Base-by-base conservation (phyloP, 2,329 filamentous ascomycete genomes). In the Pyricularia grisea region DNA sequence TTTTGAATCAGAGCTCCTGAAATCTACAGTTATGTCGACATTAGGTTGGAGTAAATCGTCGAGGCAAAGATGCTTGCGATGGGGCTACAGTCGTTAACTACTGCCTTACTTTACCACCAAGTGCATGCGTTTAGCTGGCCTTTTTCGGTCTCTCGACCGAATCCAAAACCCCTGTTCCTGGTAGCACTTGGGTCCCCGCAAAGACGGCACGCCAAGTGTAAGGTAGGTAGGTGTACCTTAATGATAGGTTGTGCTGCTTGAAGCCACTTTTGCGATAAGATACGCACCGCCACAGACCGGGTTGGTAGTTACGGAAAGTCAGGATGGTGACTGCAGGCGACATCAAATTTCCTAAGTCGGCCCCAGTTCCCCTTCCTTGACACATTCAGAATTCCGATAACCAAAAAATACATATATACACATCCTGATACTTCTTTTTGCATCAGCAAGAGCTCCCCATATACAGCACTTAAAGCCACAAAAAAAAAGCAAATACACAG, bases 61-160 rank as follows among this genome's bases (percentile, higher is more conserved):
- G 58, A 6, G 58, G 58, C 58, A 28, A 61, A 28, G 23, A 33
- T 66, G 65, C 65, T 42, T 55, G 65, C 65, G 20, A 55, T 55
- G 42, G 42, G 42, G 42, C 20, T 55, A n/a, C n/a, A 11, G 28
- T n/a, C 28, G 14, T 65, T 65, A 65, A 36, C 36, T 50, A 33
- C 33, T 55, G 42, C 42, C 42, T 36, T 42, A 36, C 17, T 25
- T 25, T 23, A 27, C 28, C 28, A 36, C 36, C 23, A 30, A 70
- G 60, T 68, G 64, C 28, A 27, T 14, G n/a, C 25, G 50, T 65
- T 67, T 68, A 73, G 72, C 72, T 73, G 72, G 72, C 72, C 72
- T 73, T 67, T 73, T 72, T 67, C 64, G 58, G 58, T 28, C 23
- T 61, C 17, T n/a, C 23, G 23, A 61, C 25, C 25, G 58, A 7